Base-by-base conservation (phyloP, 2,329 filamentous ascomycete genomes). In the Colletotrichum truncatum region DNA sequence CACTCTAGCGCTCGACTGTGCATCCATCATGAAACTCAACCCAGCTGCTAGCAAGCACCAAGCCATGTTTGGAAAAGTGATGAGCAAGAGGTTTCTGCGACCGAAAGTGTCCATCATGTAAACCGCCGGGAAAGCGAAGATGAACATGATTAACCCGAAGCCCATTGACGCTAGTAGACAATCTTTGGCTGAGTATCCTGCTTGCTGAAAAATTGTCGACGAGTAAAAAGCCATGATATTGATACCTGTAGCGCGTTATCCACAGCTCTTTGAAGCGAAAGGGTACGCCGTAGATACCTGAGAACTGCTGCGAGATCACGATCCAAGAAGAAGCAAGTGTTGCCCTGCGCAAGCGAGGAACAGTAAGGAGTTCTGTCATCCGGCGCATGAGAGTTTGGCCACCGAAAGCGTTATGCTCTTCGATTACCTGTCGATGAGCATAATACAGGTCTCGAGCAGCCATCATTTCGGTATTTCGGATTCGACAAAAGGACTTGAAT, bases 31-130 rank as follows among this genome's bases (percentile, higher is more conserved):
- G 52, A 84, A 87, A 68, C 83, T 86, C 39, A 87, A 77, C 0
- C 85, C 70, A 12, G 78, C 77, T 1, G 77, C 77, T 4, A 80
- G 67, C 5, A 81, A 66, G 1, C 77, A 78, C 77, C 77, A 80
- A 1, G 78, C 73, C 78, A 81, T 81, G 68, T 80, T 78, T 4
- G 78, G 78, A 59, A 81, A 81, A 1, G 78, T 81, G 48, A 80
- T 78, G 1, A 80, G 71, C 16, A 85, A 70, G 6, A 88, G 74
- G 6, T 80, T 81, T 16, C 87, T 81, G 8, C 87, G 80, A 2
- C 87, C 87, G 64, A 85, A 85, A 0, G 80, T 85, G 66, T 88
- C 86, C 68, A 89, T 89, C 4, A 85, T 86, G 81, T 81, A 88
- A 34, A 89, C 75, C 1, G 87, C 86, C 0, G 87, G 87, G 64